Base-by-base conservation (phyloP, 1,284 basidiomycete genomes). In the Malassezia cuniculi region DNA sequence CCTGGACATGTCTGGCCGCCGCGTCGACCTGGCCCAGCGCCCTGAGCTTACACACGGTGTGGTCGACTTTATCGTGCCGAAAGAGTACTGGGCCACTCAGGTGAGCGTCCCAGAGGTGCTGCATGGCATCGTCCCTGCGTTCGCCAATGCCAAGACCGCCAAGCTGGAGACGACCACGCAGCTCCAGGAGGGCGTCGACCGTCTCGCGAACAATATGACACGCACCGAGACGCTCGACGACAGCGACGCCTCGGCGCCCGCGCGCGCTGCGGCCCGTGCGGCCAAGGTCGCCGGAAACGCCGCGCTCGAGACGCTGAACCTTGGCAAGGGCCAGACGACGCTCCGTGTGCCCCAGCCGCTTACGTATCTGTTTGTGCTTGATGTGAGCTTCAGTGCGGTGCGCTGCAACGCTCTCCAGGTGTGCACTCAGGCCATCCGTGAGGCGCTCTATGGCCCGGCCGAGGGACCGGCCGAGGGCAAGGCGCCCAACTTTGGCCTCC, bases 11-110 rank as follows among this genome's bases (percentile, higher is more conserved):
- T 81, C 79, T 55, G 75, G 83, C 20, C 74, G 81, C 57, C 76
- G 90, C 18, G 70, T 89, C 33, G 90, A 97, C 68, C 79, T 86
- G 52, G 70, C 77, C 19, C 73, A 82, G 45, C 76, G 87, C 6
- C 83, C 83, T 2, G 93, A 99, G 68, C 72, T 99, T 12, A 80
- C 78, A 53, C 80, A 80, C 63, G 93, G 93, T 7, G 90, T 86
- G 0, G 76, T 95, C 44, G 93, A 97, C 68, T 93, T 95, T 56
- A 71, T 74, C 11, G 89, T 90, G 4, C 76, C 82, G 0, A 73
- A 78, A 48, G 79, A 81, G 41, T 97, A 97, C 67, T 89, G 85
- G 83, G 82, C 75, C 76, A 35, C 78, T 16, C 54, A 67, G 45
- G 48, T 57, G 20, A 40, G 83, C 55, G 59, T 56, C 16, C 57